Conservation (phyloP, 2,329 filamentous ascomycete genomes). For the Penicillium sclerotigenum region DNA sequence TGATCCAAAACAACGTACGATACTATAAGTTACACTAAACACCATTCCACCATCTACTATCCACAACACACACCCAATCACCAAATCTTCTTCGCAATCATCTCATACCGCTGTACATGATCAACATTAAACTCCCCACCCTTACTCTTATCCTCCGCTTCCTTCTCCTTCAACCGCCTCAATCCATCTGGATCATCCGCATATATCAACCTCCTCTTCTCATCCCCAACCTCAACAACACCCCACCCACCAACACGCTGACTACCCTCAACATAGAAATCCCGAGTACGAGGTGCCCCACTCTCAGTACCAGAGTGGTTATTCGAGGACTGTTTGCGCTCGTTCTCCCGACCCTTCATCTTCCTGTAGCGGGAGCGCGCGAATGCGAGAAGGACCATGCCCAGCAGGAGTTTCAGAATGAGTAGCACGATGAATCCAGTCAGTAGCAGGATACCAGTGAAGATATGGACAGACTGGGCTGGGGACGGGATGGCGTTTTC, state of each 20-base stretch:
- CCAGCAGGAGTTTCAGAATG: constrained; percentile 78
- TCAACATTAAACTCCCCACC: constrained; percentile 57
- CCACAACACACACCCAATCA: constrained; percentile 39
- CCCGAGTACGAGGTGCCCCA: constrained; percentile 36
- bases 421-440: constrained; percentile 81
- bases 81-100: constrained; percentile 97
- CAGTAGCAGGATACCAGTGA: constrained; percentile 79
- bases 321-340: constrained; percentile 2
- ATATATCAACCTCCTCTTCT: constrained; percentile 81
- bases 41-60: neutral
- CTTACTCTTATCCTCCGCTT: constrained; percentile 59
- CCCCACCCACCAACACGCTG: constrained; percentile 78
- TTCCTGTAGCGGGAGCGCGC: constrained; percentile 72
- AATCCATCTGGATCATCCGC: constrained; percentile 74
- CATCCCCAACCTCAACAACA: constrained; percentile 82
- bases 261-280: constrained; percentile 64
- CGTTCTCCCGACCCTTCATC: constrained; percentile 69
- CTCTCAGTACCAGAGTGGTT: constrained; percentile 2
- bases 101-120: constrained; percentile 77
- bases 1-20: neutral
- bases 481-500: constrained; percentile 45
- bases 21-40: neutral
- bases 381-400: constrained; percentile 80
- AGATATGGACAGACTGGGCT: constrained; percentile 41
- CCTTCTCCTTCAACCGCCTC: constrained; percentile 60